Conservation (phyloP, 1,139 yeast genomes). For the Fermentozyma sake region DNA sequence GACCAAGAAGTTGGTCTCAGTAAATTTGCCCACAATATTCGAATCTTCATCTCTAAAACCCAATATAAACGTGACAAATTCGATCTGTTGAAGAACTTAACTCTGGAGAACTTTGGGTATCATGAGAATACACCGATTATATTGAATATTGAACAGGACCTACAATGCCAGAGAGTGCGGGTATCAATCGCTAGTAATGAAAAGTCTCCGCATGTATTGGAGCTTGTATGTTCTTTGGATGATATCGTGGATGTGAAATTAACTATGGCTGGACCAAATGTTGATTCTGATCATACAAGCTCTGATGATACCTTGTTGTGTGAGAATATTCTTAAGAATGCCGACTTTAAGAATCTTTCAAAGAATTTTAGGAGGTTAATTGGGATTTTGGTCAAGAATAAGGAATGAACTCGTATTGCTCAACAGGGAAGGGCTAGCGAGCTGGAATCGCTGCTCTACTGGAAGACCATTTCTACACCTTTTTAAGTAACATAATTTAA, state of each 20-base stretch:
- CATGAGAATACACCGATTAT: slow-evolving; percentile 1
- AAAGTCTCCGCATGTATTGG: slow-evolving; percentile 10
- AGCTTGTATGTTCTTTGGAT: slow-evolving; percentile 17
- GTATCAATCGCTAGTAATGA: slow-evolving; percentile 5
- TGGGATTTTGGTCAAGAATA: too few species aligned
- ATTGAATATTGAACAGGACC: slow-evolving; percentile 17
- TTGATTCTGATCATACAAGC: too few species aligned
- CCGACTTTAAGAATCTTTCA: slow-evolving; percentile 13
- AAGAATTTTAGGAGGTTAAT: slow-evolving; percentile 16
- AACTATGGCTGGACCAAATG: too few species aligned
- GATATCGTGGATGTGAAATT: too few species aligned
- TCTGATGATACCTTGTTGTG: too few species aligned
- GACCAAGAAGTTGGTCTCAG: slow-evolving; percentile 6
- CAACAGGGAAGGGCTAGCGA: too few species aligned
- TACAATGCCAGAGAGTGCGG: slow-evolving; percentile 20
- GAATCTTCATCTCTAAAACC: slow-evolving; percentile 16
- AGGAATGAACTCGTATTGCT: too few species aligned
- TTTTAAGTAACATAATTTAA: too few species aligned
- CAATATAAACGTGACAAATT: slow-evolving; percentile 32
- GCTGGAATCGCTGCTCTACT: too few species aligned
- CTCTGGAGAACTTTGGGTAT: slow-evolving; percentile 9
- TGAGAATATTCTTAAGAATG: slow-evolving; percentile 14
- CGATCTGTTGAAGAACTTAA: slow-evolving; percentile 13
- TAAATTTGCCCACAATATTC: slow-evolving; percentile 14
- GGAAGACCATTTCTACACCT: too few species aligned